Evolutionary conservation across 495 filamentous ascomycete genomes (phyloP).

Genomic region (Aspergillus incahuasiensis): DNA sequence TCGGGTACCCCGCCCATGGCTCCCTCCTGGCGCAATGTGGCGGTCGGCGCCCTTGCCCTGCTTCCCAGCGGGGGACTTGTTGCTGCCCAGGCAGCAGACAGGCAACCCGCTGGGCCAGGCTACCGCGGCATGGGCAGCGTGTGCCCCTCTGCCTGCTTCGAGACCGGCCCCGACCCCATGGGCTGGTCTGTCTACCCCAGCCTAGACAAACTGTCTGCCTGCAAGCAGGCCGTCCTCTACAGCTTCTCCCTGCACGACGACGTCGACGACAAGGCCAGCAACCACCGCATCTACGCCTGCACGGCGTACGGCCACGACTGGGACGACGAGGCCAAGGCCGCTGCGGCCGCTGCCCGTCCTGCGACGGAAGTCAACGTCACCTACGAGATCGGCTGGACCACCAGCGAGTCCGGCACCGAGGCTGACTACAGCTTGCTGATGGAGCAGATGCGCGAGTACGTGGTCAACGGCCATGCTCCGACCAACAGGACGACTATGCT

Average conservation of each 20-base stretch:
- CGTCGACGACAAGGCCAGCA: too few relatives aligned
- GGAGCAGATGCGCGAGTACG: constrained; percentile 24
- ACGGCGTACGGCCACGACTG: constrained; percentile 28
- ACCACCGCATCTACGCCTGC: constrained; percentile 26
- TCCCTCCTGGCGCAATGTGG: neutral
- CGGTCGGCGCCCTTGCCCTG: constrained; percentile 1
- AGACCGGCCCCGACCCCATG: constrained; percentile 23
- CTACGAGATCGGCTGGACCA: constrained; percentile 26
- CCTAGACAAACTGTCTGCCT: constrained; percentile 19
- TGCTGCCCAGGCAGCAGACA: neutral
- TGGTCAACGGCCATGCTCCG: constrained; percentile 15
- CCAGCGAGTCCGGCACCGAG: constrained; percentile 13
- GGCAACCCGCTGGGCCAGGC: constrained; percentile 16
- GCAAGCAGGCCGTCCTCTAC: constrained; percentile 28
- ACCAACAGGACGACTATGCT: constrained; percentile 13
- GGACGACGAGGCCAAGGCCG: constrained; percentile 9
- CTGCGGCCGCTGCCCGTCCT: neutral
- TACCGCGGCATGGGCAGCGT: constrained; percentile 14
- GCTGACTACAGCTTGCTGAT: constrained; percentile 15
- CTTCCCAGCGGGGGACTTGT: neutral
- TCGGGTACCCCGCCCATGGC: neutral
- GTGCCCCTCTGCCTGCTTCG: constrained; percentile 29
- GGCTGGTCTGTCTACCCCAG: constrained; percentile 34
- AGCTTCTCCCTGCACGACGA: constrained; percentile 21
- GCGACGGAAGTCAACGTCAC: constrained; percentile 10